These are phyloP conservation scores for Vitis rupestris DNA, from an alignment of 164 flowering plant species.

Conservation along the genomic window DNA sequence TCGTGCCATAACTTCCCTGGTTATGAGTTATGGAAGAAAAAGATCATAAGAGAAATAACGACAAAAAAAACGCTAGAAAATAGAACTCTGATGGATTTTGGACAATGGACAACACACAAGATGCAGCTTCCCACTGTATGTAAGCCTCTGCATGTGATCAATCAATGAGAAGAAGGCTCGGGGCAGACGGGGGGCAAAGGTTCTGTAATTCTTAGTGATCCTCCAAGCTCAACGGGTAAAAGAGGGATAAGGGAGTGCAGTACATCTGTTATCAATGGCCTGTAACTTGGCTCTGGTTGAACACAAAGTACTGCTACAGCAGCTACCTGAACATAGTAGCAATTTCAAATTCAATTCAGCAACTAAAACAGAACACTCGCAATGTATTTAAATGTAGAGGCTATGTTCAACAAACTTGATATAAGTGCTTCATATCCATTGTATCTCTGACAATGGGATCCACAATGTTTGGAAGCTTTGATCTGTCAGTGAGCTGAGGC, in stretches of 20 bases:
- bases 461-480: conserved; percentile 86
- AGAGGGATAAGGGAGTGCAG: conserved; percentile 63
- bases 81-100: background rate
- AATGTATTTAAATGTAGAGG: background rate
- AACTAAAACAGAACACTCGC: background rate
- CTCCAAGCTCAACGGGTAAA: conserved; percentile 57
- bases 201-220: conserved; percentile 43
- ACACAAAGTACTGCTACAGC: conserved; percentile 67
- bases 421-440: conserved; percentile 77
- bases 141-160: background rate
- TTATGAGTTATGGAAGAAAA: background rate
- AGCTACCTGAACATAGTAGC: conserved; percentile 39
- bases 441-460: conserved; percentile 78
- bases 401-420: conserved; percentile 23
- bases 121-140: too few relatives aligned
- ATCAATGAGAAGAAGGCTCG: background rate
- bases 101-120: too few relatives aligned
- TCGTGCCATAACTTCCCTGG: too few relatives aligned
- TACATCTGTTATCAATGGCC: conserved; percentile 67
- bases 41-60: background rate
- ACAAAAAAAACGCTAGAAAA: background rate
- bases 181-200: background rate
- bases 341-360: background rate
- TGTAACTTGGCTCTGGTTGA: conserved; percentile 61
- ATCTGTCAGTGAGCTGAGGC: conserved; percentile 93